Conservation (phyloP, 352 stramenopile species). For the Blastocystis sp. region DNA sequence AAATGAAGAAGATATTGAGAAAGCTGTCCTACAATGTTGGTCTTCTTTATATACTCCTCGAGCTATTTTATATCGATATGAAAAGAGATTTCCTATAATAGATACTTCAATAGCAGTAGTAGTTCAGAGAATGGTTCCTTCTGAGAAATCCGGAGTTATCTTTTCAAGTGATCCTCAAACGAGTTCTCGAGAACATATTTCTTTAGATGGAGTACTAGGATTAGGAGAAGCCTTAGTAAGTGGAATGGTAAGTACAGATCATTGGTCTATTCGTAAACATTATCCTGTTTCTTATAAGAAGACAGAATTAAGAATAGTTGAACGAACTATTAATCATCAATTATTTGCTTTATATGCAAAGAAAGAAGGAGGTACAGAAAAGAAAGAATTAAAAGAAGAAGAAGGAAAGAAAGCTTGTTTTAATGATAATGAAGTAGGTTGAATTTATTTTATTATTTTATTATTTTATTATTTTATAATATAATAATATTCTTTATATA, state of each 20-base stretch:
- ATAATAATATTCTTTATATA: too few relatives aligned
- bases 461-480: too few relatives aligned
- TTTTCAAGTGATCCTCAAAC: conserved; percentile 34
- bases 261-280: conserved; percentile 23
- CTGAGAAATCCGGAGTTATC: conserved; percentile 4
- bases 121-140: conserved; percentile 29
- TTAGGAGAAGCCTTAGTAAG: conserved; percentile 17
- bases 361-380: too few relatives aligned
- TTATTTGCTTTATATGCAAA: too few relatives aligned
- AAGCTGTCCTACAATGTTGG: conserved; percentile 25
- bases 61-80: conserved; percentile 13
- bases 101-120: conserved; percentile 31
- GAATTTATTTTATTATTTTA: too few relatives aligned
- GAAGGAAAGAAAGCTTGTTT: too few relatives aligned
- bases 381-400: too few relatives aligned
- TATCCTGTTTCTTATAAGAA: too few relatives aligned
- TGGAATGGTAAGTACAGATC: conserved; percentile 25
- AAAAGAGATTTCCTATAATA: conserved; percentile 21
- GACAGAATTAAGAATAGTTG: too few relatives aligned
- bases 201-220: conserved; percentile 24
- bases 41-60: conserved; percentile 21
- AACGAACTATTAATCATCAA: too few relatives aligned
- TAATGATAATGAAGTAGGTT: too few relatives aligned
- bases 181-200: conserved; percentile 20
- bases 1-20: neutral